A percentile compares a stretch with the other conserved stretches of the same genome.
Conservation (phyloP, 257 asterid species). For the Schizonepeta tenuifolia region DNA sequence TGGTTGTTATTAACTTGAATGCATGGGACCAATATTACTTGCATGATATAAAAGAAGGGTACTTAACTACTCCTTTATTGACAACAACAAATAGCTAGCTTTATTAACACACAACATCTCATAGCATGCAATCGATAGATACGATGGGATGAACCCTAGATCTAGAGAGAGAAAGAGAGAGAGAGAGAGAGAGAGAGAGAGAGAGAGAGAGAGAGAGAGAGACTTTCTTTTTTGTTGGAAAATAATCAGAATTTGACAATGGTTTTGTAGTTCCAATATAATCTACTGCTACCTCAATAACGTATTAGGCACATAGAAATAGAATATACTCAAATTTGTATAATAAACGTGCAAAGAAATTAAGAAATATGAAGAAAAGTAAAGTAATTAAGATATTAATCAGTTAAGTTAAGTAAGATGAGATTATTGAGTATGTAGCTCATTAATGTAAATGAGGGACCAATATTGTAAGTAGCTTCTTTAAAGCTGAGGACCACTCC, state of each 20-base stretch:
- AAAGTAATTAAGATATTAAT: too few relatives aligned
- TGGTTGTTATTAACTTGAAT: slow-evolving; percentile 37
- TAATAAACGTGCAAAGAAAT: background rate
- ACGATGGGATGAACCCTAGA: slow-evolving; percentile 33
- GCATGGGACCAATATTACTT: slow-evolving; percentile 50
- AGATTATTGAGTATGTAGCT: slow-evolving; percentile 51
- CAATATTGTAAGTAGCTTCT: slow-evolving; percentile 45
- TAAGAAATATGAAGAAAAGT: background rate
- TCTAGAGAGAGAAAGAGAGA: too few relatives aligned
- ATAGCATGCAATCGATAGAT: too few relatives aligned
- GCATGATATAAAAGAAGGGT: slow-evolving; percentile 30
- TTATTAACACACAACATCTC: slow-evolving; percentile 35
- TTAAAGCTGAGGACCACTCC: slow-evolving; percentile 75
- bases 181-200: slow-evolving; percentile 24
- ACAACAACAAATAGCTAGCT: slow-evolving; percentile 36
- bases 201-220: slow-evolving; percentile 26
- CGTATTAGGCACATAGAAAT: background rate
- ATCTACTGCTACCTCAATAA: background rate
- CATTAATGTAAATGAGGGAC: slow-evolving; percentile 56
- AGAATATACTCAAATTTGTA: background rate
- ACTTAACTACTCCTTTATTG: slow-evolving; percentile 45
- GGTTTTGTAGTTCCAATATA: background rate
- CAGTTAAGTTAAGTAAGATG: too few relatives aligned
- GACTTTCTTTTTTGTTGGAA: background rate
- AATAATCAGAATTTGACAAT: slow-evolving; percentile 15